Base-by-base conservation (phyloP, 2,329 filamentous ascomycete species). In the Clarireedia hainanense region DNA sequence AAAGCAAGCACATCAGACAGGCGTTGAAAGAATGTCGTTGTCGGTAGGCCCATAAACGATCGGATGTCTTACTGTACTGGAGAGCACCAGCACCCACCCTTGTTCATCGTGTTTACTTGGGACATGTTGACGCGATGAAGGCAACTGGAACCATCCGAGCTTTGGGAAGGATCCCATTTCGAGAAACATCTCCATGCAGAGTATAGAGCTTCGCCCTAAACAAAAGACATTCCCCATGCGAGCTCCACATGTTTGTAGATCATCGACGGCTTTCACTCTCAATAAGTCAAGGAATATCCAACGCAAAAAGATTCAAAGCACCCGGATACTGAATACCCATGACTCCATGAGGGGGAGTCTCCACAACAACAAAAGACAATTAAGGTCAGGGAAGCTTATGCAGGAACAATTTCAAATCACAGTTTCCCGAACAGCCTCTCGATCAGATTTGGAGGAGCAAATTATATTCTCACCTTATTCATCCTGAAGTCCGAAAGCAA, bases 121-220 rank as follows among this genome's bases (percentile, higher is more conserved):
- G 37, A 37, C 24, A 42, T 17, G 40, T 20, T 34, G 24, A 34
- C 39, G 26, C 27, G 10, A 51, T 43, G 30, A 34, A 39, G 48
- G 36, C 20, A 37, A 14, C 48, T 40, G 23, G 48, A 50, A 26
- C 26, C 45, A 15, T 23, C 23, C 30, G 12, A 50, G 36, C 15
- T 37, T 37, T 37, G 36, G 47, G 6, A 27, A 15, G 10, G 10
- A 15, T 23, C n/a, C 46, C 27, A 37, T 39, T 20, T 53, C 5
- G 15, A 40, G 43, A 48, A 39, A 53, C 39, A 53, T 23, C 34
- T 53, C 51, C 43, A n/a, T 17, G 39, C 20, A n/a, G n/a, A 53
- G 7, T 20, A 20, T 20, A 27, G 26, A 5, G 46, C 7, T 47
- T 43, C 27, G 37, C 30, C 30, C 5, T 27, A 47, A 37, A 40